Percentiles rank a stretch among this genome's conserved stretches.
Conservation (phyloP, 2,329 filamentous ascomycete genomes). For the Fusarium lateritium region DNA sequence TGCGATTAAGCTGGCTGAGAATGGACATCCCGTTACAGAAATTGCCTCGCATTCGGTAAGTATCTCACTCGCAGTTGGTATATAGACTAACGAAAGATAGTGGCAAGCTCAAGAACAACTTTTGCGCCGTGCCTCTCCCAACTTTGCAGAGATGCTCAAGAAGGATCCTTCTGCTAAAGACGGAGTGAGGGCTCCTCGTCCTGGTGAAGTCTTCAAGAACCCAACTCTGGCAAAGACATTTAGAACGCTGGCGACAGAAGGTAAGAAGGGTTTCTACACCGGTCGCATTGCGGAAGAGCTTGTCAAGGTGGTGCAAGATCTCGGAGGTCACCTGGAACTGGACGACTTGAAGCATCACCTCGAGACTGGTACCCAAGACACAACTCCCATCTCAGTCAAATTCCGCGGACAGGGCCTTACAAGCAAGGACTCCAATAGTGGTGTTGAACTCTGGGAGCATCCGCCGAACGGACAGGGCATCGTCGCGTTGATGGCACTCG, state of each 20-base stretch:
- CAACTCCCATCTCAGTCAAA: constrained; percentile 86
- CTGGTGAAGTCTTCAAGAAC: constrained; percentile 93
- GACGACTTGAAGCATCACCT: constrained; percentile 87
- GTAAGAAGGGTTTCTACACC: constrained; percentile 92
- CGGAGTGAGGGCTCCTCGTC: constrained; percentile 80
- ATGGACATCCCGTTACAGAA: constrained; percentile 92
- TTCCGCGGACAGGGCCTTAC: constrained; percentile 75
- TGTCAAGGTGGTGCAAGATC: constrained; percentile 80
- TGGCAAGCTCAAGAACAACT: constrained; percentile 77
- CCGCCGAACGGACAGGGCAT: constrained; percentile 97
- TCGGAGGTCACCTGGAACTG: constrained; percentile 83
- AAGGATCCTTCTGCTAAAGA: constrained; percentile 75
- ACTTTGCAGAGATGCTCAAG: constrained; percentile 90
- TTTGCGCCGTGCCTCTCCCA: constrained; percentile 83
- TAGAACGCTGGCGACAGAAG: constrained; percentile 80
- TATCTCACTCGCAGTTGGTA: constrained; percentile 17
- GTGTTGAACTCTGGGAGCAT: constrained; percentile 93
- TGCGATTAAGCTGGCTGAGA: constrained; percentile 87
- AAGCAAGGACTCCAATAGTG: constrained; percentile 54
- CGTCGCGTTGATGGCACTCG: constrained; percentile 93
- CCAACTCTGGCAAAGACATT: constrained; percentile 87
- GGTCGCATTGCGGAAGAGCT: constrained; percentile 87
- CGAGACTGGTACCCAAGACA: constrained; percentile 77
- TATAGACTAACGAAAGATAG: constrained; percentile 59
- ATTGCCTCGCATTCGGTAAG: constrained; percentile 78